Evolutionary conservation across 129 eudicot species (phyloP), one percentile per base, ranked within the genome.

Genomic region (Centella asiatica): DNA sequence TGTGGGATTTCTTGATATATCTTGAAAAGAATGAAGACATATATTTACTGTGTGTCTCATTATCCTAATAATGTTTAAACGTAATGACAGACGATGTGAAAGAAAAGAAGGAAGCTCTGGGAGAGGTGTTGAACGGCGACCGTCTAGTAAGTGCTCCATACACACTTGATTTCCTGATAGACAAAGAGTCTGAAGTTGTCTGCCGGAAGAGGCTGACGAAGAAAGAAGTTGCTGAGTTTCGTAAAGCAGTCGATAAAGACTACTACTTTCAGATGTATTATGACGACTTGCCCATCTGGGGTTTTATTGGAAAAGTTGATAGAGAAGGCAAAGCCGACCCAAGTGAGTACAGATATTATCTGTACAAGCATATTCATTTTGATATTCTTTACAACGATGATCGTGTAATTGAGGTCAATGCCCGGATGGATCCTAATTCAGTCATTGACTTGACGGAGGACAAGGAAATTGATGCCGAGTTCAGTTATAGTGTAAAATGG

Each of bases 231-330:
- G 58, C 44, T 48, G 26, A 65, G 45, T 65, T 65, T 65, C 69
- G 69, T 17, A 48, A 31, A 17, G 69, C 56, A 45, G 69, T 65
- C 48, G 59, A 40, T 18, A 65, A 65, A 14, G 69, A 65, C 26
- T 65, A 65, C 33, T 65, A 65, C 56, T 65, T 65, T 19, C 69
- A 65, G 22, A 47, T 65, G 58, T 65, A 65, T 12, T 65, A 65
- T 22, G 69, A 65, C 17, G 69, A 65, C 69, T 65, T 65, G 69
- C 69, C 69, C 15, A 65, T 65, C 6, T 65, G 69, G 69, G 69
- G 59, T 46, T 65, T 65, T 22, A 32, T 65, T 10, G 69, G 69
- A 33, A 65, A 65, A 45, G 69, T 48, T 6, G 40, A 65, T 18
- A 44, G 44, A 32, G 62, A 56, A 36, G 62, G 62, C 11, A 56